Evolutionary conservation across 192 early-diverging fungal species (phyloP).

Genomic region (Linderina pennispora): DNA sequence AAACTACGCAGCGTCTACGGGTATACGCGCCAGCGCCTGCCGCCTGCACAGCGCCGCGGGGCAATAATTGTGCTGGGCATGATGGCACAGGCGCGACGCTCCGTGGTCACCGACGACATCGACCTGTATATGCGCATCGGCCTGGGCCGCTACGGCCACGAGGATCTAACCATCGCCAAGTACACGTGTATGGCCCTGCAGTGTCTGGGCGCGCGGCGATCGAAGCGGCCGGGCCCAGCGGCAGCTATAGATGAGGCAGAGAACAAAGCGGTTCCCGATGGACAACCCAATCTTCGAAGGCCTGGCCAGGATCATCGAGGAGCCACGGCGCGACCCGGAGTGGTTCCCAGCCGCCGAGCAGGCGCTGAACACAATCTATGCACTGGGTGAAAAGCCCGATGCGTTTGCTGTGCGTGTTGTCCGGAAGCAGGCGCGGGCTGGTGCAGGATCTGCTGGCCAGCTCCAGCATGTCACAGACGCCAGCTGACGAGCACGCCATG

Average conservation of each 20-base stretch:
- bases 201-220: conserved; percentile 52
- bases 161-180: conserved; percentile 77
- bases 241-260: conserved; percentile 15
- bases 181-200: conserved; percentile 93
- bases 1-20: conserved; percentile 81
- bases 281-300: conserved; percentile 54
- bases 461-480: conserved; percentile 3
- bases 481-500: conserved; percentile 7
- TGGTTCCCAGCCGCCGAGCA: conserved; percentile 95
- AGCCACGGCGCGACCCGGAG: conserved; percentile 26
- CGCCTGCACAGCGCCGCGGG: conserved; percentile 70
- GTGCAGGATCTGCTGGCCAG: conserved; percentile 53
- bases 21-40: conserved; percentile 55
- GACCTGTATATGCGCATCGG: conserved; percentile 81
- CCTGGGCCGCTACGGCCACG: conserved; percentile 72
- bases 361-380: conserved; percentile 88
- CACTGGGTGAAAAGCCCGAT: conserved; percentile 88
- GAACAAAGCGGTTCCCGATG: conserved; percentile 48
- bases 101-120: conserved; percentile 79
- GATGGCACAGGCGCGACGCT: conserved; percentile 80
- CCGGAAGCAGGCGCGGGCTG: conserved; percentile 52
- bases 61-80: conserved; percentile 91
- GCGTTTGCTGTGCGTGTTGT: conserved; percentile 72
- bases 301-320: conserved; percentile 46
- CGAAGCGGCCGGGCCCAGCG: conserved; percentile 11